Percentiles rank a stretch among this genome's conserved stretches.
Evolutionary conservation across 306 rosid genomes (phyloP).

Genomic region (Quillaja saponaria): DNA sequence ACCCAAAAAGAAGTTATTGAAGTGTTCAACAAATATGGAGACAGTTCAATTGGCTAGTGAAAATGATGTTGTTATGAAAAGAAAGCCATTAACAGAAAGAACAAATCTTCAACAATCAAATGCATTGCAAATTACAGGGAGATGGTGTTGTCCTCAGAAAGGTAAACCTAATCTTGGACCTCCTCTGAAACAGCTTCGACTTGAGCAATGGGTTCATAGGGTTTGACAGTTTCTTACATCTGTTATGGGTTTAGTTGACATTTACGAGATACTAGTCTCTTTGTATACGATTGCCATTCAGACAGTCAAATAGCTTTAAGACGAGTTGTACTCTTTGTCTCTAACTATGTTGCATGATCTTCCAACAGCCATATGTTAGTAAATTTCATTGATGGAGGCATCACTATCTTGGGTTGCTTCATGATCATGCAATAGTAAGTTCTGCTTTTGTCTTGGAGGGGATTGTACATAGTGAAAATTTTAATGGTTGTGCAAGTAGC

Average conservation of each 20-base stretch:
- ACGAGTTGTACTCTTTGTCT: too few relatives aligned
- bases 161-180: constrained; percentile 71
- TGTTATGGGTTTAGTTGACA: too few relatives aligned
- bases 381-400: too few relatives aligned
- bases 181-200: constrained; percentile 85
- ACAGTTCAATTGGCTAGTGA: constrained; percentile 23
- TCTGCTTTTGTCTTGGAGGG: too few relatives aligned
- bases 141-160: constrained; percentile 87
- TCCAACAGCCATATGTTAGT: too few relatives aligned
- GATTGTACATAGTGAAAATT: too few relatives aligned
- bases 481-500: too few relatives aligned
- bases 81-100: constrained; percentile 62
- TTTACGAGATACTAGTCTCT: neutral
- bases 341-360: too few relatives aligned
- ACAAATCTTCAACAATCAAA: constrained; percentile 53
- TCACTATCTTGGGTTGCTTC: too few relatives aligned
- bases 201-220: constrained; percentile 71
- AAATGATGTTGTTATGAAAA: constrained; percentile 33
- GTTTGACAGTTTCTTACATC: constrained; percentile 32
- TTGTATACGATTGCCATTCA: neutral
- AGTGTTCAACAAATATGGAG: constrained; percentile 21
- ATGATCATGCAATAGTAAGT: too few relatives aligned
- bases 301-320: neutral
- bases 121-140: constrained; percentile 53
- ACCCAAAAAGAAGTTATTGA: constrained; percentile 17